Evolutionary conservation across 2,329 filamentous ascomycete species (phyloP), one percentile per base, ranked within the genome.

Genomic region (Pseudopyricularia javanii): DNA sequence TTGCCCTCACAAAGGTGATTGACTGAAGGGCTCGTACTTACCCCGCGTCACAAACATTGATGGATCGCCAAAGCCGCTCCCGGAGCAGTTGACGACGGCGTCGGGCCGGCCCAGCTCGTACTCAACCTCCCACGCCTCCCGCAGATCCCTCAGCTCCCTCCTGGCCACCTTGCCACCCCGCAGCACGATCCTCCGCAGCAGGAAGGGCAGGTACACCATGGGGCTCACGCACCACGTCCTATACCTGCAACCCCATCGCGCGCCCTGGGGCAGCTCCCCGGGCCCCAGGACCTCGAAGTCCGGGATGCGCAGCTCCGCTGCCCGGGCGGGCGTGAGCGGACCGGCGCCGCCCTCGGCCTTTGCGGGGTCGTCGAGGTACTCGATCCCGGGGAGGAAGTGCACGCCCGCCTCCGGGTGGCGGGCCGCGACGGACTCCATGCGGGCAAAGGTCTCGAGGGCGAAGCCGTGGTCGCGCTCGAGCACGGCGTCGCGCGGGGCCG

Each of bases 191-290:
- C 66, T 58, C n/a, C 72, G 64, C 34, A 75, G 60, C 47, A 76
- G 57, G 53, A 72, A 75, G 3, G 66, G 64, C 60, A 74, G 75
- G 59, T 80, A 80, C 5, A 79, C 61, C 58, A 78, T 78, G 1
- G 76, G 68, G 52, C 79, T 77, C 7, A 79, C 65, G 57, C 75
- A 79, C 65, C 74, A 80, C 0, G 75, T 78, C 33, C 73, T 65
- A 57, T 79, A 80, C 59, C 74, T 69, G 49, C 69, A 75, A 0
- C 73, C 76, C 56, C 74, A 65, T n/a, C 53, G 57, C 1, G 76
- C 70, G 24, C 62, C 63, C 0, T 64, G 59, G 0, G 74, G 75
- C 3, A 74, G 61, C 53, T 76, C 70, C 2, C 60, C 53, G 0
- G 51, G 14, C 0, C 56, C 43, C 22, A 74, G 62, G 14, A 70